Evolutionary conservation across 768 basidiomycete species (phyloP), one percentile per base, ranked within the genome.

Genomic region (Mycena metata): DNA sequence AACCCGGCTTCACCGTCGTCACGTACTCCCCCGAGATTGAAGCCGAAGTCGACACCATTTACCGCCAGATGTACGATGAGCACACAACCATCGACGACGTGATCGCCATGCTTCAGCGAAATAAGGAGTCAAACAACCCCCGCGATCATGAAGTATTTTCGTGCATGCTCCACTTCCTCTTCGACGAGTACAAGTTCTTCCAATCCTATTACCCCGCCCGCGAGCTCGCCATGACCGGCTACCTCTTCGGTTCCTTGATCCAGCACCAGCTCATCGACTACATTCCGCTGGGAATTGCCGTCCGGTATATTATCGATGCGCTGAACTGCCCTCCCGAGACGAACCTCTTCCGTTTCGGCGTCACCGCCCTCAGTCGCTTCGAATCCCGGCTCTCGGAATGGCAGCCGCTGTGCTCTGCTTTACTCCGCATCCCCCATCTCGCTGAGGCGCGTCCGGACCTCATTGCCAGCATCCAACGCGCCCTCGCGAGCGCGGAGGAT

Each of bases 141-240:
- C 90, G 91, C 63, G 96, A 98, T 73, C 95, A 97, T 77, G 96
- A 99, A 81, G 89, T 98, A 69, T 98, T 98, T 77, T 98, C 96
- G n/a, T 98, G 96, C 88, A 98, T 98, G 91, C 91, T 99, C 57
- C 96, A 98, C 83, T 97, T 98, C 85, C 89, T 99, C 49, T 98
- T 99, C 81, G 98, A 99, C 88, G 98, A 99, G 82, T 98, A 98
- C 89, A 96, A 96, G 76, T 99, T 98, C 85, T 98, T 99, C 89
- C 95, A 97, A 77, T 92, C 93, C 45, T 98, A 92, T 80, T 96
- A 96, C 75, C 98, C 98, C 26, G 86, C 93, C 43, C 93, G 96
- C 71, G 96, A 99, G 81, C 86, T 99, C 51, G 90, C 91, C 59
- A 96, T 99, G 90, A 99, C 98, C 9, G 98, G 94, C 52, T 92